Evolutionary conservation across 768 basidiomycete species (phyloP), one percentile per base, ranked within the genome.

Genomic region (Leccinum subgranulosum): DNA sequence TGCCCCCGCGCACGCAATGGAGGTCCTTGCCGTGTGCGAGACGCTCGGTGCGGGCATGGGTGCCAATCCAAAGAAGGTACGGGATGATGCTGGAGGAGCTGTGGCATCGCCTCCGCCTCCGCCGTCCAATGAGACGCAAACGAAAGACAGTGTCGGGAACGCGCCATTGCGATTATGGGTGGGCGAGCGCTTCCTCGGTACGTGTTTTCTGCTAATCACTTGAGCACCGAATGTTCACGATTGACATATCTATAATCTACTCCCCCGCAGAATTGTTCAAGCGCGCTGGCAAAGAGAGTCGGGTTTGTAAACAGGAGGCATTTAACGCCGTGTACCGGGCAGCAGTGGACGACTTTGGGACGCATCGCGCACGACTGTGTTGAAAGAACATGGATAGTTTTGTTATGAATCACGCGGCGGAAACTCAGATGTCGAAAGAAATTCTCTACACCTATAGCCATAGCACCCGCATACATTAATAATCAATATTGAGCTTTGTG

Each of bases 41-140:
- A 84, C 85, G 64, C 76, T 92, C 2, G 87, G 85, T 0, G 84
- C 84, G 10, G 88, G 89, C 4, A 77, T 92, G 52, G 87, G 88
- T 23, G 77, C 71, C 29, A 63, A 51, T 15, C 71, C 64, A 17
- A 71, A 63, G 61, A 66, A 59, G 61, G 51, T 8, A 47, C 41
- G 10, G 41, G 60, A 56, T 34, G 27, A 53, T 53, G 6, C 17
- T 6, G 54, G 19, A 4, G 55, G 48, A 27, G 5, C 12, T 12
- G 19, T 12, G 19, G 41, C 41, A 4, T 19, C 19, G 41, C 41
- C 41, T 4, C n/a, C 36, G 7, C 17, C 33, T 15, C 15, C 17
- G 5, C 41, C 10, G 8, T 43, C 36, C 1, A 36, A 46, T 11
- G 59, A 58, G 45, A 45, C 53, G 9, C 61, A 60, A 21, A 65